Evolutionary conservation across 768 basidiomycete species (phyloP).

Genomic region (Collybia sp.): DNA sequence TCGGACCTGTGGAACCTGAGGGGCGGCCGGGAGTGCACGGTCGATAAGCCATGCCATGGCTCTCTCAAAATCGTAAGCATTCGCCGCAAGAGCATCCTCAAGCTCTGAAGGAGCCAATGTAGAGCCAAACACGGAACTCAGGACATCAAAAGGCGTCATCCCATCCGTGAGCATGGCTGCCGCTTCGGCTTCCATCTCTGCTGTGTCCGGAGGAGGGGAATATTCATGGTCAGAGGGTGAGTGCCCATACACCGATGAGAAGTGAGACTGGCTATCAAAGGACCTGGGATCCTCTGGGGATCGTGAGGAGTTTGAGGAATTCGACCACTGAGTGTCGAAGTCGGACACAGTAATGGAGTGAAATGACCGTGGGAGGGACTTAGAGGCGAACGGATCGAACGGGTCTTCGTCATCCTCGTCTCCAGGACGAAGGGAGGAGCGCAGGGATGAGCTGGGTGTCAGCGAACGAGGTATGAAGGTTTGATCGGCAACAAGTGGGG

Average conservation of each 20-base stretch:
- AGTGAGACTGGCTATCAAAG: constrained; percentile 22
- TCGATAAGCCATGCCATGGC: constrained; percentile 96
- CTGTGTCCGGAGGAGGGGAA: constrained; percentile 17
- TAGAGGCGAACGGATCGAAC: constrained; percentile 70
- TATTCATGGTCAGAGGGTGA: constrained; percentile 14
- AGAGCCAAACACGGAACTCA: constrained; percentile 90
- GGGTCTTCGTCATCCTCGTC: constrained; percentile 78
- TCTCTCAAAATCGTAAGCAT: constrained; percentile 92
- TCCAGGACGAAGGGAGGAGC: constrained; percentile 54
- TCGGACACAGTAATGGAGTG: constrained; percentile 61
- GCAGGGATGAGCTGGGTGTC: constrained; percentile 67
- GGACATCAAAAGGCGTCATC: constrained; percentile 97
- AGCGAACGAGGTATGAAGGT: constrained; percentile 44
- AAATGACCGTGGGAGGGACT: constrained; percentile 49
- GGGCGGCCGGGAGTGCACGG: constrained; percentile 46
- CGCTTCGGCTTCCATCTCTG: constrained; percentile 40
- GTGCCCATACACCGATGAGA: constrained; percentile 14
- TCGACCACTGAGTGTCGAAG: constrained; percentile 53
- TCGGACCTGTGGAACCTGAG: constrained; percentile 41
- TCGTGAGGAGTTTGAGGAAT: constrained; percentile 43
- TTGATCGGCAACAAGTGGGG: constrained; percentile 79
- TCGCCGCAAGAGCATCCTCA: constrained; percentile 85
- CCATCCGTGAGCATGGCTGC: constrained; percentile 73
- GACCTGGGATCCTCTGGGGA: constrained; percentile 46
- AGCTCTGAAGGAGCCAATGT: constrained; percentile 86